These are phyloP conservation scores for Usnea hakonensis DNA, from an alignment of 495 filamentous ascomycete genomes.

Conservation along the genomic window DNA sequence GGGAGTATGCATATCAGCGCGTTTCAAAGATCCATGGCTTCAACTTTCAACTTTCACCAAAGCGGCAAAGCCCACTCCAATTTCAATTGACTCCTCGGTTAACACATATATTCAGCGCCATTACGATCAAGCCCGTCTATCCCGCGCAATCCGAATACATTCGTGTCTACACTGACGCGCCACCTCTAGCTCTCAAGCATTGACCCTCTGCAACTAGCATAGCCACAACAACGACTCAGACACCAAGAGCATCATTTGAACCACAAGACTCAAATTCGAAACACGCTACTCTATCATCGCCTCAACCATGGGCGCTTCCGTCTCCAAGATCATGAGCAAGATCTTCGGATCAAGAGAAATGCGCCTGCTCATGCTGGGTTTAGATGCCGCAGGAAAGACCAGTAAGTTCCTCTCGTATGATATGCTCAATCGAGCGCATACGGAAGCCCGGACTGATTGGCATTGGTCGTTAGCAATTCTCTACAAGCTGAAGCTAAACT, in stretches of 20 bases:
- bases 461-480: constrained; percentile 56
- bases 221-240: neutral
- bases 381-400: constrained; percentile 99
- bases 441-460: neutral
- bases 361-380: constrained; percentile 90
- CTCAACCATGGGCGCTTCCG: constrained; percentile 61
- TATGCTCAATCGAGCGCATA: neutral
- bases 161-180: neutral
- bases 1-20: constrained; percentile 7
- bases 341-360: constrained; percentile 99
- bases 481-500: constrained; percentile 99
- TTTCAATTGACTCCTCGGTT: neutral
- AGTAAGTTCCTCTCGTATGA: constrained; percentile 30
- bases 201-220: neutral
- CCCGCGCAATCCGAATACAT: neutral
- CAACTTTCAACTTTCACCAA: neutral
- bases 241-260: neutral
- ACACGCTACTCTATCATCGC: neutral
- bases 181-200: neutral
- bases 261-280: neutral
- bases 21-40: neutral
- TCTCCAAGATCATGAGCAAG: constrained; percentile 90
- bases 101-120: neutral
- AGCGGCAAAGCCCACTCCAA: neutral
- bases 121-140: neutral